Percentiles rank a stretch among this genome's conserved stretches.
phyloP scores from a whole-genome alignment of 2,329 filamentous ascomycete species.

The Tolypocladium tropicale region DNA sequence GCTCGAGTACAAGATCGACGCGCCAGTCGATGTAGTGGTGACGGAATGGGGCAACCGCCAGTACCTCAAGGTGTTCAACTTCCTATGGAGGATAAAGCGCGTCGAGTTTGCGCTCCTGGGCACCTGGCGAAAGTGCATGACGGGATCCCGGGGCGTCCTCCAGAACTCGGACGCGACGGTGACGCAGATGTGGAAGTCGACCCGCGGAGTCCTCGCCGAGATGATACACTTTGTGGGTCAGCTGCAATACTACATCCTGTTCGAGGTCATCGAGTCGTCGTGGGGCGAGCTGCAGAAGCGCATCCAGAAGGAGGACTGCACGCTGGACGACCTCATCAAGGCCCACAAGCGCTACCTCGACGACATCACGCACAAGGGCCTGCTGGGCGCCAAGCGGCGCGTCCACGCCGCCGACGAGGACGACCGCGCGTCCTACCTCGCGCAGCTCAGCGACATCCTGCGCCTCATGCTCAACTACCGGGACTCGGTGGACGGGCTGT shows the following conservation, averaged over 20 bases:
- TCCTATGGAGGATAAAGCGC: slow-evolving; percentile 94
- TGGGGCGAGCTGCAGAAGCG: slow-evolving; percentile 85
- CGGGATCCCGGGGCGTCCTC: slow-evolving; percentile 83
- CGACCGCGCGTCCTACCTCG: slow-evolving; percentile 68
- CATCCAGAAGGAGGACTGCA: slow-evolving; percentile 75
- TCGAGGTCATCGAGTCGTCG: slow-evolving; percentile 93
- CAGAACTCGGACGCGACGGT: slow-evolving; percentile 61
- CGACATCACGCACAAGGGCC: slow-evolving; percentile 89
- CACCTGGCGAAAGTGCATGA: slow-evolving; percentile 94
- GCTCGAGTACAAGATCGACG: slow-evolving; percentile 95
- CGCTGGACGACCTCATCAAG: slow-evolving; percentile 86
- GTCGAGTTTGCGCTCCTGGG: slow-evolving; percentile 89
- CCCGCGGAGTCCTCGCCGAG: slow-evolving; percentile 80
- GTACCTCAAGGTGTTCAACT: slow-evolving; percentile 98
- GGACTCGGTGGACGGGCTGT: slow-evolving; percentile 86
- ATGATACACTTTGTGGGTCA: slow-evolving; percentile 99
- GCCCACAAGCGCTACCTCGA: slow-evolving; percentile 87
- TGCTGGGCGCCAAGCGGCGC: slow-evolving; percentile 61
- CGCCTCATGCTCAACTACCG: slow-evolving; percentile 91
- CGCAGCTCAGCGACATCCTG: slow-evolving; percentile 84
- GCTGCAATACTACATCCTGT: slow-evolving; percentile 96
- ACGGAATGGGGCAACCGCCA: slow-evolving; percentile 93
- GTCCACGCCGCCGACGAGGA: slow-evolving; percentile 43
- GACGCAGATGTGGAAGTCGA: slow-evolving; percentile 77
- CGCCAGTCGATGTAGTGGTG: slow-evolving; percentile 92